A percentile compares a stretch with the other conserved stretches of the same genome.
These are phyloP conservation scores for Ceratobasidium sp. DNA, from an alignment of 1,284 basidiomycete species.

Conservation along the genomic window DNA sequence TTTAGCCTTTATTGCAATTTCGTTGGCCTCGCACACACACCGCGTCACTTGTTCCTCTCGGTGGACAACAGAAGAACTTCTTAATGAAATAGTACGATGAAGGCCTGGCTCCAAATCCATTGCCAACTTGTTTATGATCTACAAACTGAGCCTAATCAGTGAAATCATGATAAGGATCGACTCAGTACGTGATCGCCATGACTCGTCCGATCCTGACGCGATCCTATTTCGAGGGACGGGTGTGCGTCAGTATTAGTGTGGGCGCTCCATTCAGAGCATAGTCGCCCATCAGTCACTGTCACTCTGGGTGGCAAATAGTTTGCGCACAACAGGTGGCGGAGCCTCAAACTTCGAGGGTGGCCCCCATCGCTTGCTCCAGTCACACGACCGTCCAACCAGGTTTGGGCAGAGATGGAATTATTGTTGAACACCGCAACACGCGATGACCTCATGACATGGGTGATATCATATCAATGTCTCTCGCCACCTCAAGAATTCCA, in stretches of 20 bases:
- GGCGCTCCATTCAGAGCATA: background rate
- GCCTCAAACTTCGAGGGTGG: background rate
- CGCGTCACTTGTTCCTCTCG: background rate
- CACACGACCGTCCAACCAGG: background rate
- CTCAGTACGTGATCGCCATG: constrained; percentile 9
- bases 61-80: background rate
- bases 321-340: background rate
- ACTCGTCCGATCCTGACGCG: background rate
- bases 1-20: no score
- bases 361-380: background rate
- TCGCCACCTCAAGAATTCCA: no score
- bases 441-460: background rate
- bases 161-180: background rate
- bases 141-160: no score
- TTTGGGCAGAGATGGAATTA: background rate
- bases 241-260: background rate
- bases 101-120: background rate
- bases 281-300: background rate
- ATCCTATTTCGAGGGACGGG: background rate
- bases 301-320: background rate
- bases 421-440: background rate
- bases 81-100: background rate
- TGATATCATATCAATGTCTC: background rate
- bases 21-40: background rate
- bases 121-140: no score